Evolutionary conservation across 2,329 filamentous ascomycete genomes (phyloP), one percentile per base, ranked within the genome.

Genomic region (Colletotrichum australisinense): DNA sequence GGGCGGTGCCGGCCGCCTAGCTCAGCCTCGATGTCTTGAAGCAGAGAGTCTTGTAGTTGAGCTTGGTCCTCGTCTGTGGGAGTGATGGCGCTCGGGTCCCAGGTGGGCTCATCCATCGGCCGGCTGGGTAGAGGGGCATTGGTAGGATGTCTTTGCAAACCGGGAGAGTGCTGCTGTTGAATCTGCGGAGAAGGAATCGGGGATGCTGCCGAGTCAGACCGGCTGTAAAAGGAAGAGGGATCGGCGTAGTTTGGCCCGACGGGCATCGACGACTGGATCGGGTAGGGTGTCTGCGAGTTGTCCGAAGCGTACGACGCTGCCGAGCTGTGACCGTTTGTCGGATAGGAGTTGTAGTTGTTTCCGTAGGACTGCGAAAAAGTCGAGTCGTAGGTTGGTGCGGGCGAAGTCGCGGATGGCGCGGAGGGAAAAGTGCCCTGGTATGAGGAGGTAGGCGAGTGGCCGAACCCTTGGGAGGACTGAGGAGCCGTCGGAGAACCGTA

Each of bases 101-200:
- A 87, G 49, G 82, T 81, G 2, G 79, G 79, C 55, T 85, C 83
- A 70, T 88, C 86, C 75, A 85, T 83, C 57, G 86, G 89, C 58
- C 87, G 85, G 71, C 83, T 90, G n/a, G 89, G 88, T 59, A 92
- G 81, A 55, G 90, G 87, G 68, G 90, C 86, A 79, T 91, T 88
- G 19, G 90, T 92, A 1, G 90, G 90, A 71, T 91, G 88, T 64
- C 89, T 85, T 72, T 86, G 84, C 12, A 90, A 79, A n/a, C 87
- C 84, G 2, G 85, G 81, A 6, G 86, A 84, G 28, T 84, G 78
- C 59, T 86, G 84, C 30, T 83, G 76, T 57, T 82, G 84, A 19
- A 78, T 75, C 2, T 83, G 83, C 4, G 88, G 84, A 1, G 88
- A 88, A 7, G 85, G 82, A 38, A 84, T 71, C 6, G 86, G 84